Conservation (phyloP, 1,284 basidiomycete genomes). For the Ustilago cynodontis region DNA sequence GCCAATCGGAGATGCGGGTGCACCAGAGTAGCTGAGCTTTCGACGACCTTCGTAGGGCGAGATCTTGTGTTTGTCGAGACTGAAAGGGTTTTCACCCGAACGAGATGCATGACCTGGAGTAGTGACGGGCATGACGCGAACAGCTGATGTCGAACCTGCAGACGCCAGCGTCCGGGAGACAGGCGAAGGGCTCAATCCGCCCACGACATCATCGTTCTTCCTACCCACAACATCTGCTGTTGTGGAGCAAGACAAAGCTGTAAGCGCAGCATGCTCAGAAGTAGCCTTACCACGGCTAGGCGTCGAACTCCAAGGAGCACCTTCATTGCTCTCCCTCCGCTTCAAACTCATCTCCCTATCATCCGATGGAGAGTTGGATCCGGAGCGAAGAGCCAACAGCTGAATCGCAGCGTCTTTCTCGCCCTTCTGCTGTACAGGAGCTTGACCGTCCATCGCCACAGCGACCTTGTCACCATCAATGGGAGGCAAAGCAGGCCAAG, state of each 20-base stretch:
- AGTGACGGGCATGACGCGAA: slow-evolving; percentile 31
- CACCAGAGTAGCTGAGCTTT: slow-evolving; percentile 48
- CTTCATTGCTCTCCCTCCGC: slow-evolving; percentile 27
- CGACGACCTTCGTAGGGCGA: slow-evolving; percentile 48
- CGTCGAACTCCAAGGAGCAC: slow-evolving; percentile 43
- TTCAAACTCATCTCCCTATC: slow-evolving; percentile 36
- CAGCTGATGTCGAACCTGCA: slow-evolving; percentile 13
- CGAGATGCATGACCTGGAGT: slow-evolving; percentile 33
- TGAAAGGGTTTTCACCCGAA: slow-evolving; percentile 56
- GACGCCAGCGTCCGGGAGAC: slow-evolving; percentile 36
- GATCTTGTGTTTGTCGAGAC: slow-evolving; percentile 63
- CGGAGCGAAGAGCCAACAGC: slow-evolving; percentile 47
- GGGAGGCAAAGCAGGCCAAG: slow-evolving; percentile 30
- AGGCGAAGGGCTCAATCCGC: slow-evolving; percentile 42
- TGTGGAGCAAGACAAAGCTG: slow-evolving; percentile 39
- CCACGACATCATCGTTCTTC: slow-evolving; percentile 12
- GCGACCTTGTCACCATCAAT: slow-evolving; percentile 26
- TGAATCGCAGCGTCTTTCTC: slow-evolving; percentile 52
- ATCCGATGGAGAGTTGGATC: slow-evolving; percentile 50
- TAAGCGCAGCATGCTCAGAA: slow-evolving; percentile 43
- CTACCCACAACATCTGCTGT: slow-evolving; percentile 11
- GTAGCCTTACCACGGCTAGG: slow-evolving; percentile 28
- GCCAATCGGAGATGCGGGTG: slow-evolving; percentile 24
- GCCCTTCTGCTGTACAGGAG: slow-evolving; percentile 30
- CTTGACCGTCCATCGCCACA: not conserved